Evolutionary conservation across 805 yeast genomes (phyloP).

Genomic region (Candida vaughaniae): DNA sequence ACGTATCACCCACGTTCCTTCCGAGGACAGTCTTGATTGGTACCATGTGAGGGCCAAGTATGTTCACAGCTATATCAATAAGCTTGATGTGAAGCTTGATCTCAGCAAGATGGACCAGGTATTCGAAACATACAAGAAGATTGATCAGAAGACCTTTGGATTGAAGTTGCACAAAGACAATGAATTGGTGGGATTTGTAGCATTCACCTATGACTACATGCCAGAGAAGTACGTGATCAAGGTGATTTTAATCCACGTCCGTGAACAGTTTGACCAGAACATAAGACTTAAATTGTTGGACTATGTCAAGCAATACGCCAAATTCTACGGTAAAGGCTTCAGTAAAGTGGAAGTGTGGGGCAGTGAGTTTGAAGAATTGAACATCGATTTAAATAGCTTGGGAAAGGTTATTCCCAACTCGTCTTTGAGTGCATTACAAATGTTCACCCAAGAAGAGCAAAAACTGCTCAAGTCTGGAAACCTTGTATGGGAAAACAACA

Average conservation of each 20-base stretch:
- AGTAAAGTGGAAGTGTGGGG: slow-evolving; percentile 34
- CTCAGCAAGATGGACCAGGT: slow-evolving; percentile 16
- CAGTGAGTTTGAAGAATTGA: slow-evolving; percentile 21
- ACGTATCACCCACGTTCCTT: slow-evolving; percentile 30
- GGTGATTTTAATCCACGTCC: slow-evolving; percentile 11
- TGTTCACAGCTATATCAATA: slow-evolving; percentile 21
- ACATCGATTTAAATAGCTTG: slow-evolving; percentile 10
- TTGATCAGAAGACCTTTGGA: slow-evolving; percentile 34
- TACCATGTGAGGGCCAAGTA: slow-evolving; percentile 41
- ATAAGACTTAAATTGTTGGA: slow-evolving; percentile 3
- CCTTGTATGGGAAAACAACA: slow-evolving; percentile 42
- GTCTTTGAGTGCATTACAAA: slow-evolving; percentile 35
- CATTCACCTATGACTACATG: slow-evolving; percentile 39
- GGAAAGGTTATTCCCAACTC: slow-evolving; percentile 29
- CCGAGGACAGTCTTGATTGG: slow-evolving; percentile 36
- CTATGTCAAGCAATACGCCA: slow-evolving; percentile 11
- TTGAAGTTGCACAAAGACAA: slow-evolving; percentile 20
- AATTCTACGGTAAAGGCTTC: slow-evolving; percentile 2
- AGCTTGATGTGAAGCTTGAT: slow-evolving; percentile 8
- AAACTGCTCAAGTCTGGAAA: slow-evolving; percentile 21
- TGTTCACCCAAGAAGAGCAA: slow-evolving; percentile 26
- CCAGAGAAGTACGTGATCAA: slow-evolving; percentile 6
- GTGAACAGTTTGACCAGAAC: slow-evolving; percentile 9
- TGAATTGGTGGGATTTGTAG: slow-evolving; percentile 25
- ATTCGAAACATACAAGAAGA: slow-evolving; percentile 17